A percentile compares a stretch with the other conserved stretches of the same genome.
Evolutionary conservation across 306 rosid species (phyloP).

Genomic region (Cicer yamashitae): DNA sequence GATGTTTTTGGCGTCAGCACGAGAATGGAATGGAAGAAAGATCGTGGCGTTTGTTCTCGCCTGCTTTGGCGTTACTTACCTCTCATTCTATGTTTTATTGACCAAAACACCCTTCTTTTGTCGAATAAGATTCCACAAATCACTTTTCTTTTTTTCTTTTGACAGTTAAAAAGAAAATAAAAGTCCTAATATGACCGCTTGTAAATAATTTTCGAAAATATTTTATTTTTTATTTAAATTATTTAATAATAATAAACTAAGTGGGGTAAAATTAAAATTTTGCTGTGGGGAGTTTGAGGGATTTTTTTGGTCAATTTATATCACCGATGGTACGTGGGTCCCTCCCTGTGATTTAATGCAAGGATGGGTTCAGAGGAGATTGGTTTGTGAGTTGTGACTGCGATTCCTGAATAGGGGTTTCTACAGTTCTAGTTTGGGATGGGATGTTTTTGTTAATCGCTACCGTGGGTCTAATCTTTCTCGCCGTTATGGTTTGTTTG

Average conservation of each 20-base stretch:
- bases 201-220: background rate
- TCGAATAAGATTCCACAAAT: constrained; percentile 34
- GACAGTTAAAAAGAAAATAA: constrained; percentile 19
- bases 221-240: background rate
- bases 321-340: constrained; percentile 31
- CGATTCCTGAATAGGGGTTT: background rate
- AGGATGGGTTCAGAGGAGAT: constrained; percentile 32
- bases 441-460: background rate
- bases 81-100: constrained; percentile 38
- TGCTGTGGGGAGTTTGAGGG: background rate
- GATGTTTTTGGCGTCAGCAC: constrained; percentile 34
- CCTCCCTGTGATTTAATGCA: constrained; percentile 38
- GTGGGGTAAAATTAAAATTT: background rate
- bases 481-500: background rate
- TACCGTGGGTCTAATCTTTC: background rate
- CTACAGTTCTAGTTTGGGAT: background rate
- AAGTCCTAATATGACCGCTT: background rate
- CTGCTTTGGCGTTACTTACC: constrained; percentile 46
- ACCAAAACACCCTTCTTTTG: constrained; percentile 51
- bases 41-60: constrained; percentile 54
- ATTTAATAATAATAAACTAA: too few species aligned
- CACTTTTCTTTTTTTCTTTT: constrained; percentile 13
- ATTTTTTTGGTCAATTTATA: constrained; percentile 43
- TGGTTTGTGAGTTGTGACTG: background rate
- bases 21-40: background rate